Evolutionary conservation across 2,329 filamentous ascomycete species (phyloP).

Genomic region (Calonectria leucothoes): DNA sequence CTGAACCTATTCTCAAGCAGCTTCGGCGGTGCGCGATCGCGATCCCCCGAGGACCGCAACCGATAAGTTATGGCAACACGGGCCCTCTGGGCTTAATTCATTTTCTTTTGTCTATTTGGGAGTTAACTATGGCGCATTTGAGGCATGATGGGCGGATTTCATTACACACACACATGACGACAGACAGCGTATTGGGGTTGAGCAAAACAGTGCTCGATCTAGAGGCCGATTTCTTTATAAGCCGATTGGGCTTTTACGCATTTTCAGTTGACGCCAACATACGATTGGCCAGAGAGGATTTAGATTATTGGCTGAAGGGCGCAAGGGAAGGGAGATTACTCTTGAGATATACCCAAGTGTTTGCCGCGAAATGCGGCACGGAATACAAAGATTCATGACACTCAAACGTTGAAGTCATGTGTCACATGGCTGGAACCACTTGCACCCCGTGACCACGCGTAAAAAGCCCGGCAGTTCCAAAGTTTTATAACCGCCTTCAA

Average conservation of each 20-base stretch:
- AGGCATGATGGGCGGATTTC: neutral
- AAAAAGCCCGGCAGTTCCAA: neutral
- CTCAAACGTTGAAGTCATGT: neutral
- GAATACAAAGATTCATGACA: constrained; percentile 9
- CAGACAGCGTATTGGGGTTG: constrained; percentile 1
- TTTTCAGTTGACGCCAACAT: neutral
- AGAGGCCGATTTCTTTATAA: neutral
- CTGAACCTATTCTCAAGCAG: constrained; percentile 51
- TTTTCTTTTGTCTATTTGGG: neutral
- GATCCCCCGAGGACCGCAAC: constrained; percentile 41
- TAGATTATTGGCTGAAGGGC: constrained; percentile 15
- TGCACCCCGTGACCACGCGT: neutral
- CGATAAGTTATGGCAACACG: constrained; percentile 15
- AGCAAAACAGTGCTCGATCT: constrained; percentile 4
- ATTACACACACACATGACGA: neutral
- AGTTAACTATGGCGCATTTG: constrained; percentile 11
- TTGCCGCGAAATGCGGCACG: neutral
- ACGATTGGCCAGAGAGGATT: neutral
- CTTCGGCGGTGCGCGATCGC: constrained; percentile 36
- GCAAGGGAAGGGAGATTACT: constrained; percentile 4
- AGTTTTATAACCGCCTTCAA: neutral
- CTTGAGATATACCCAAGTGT: constrained; percentile 21
- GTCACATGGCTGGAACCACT: neutral
- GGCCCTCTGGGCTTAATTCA: neutral
- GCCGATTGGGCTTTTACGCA: neutral